phyloP scores from a whole-genome alignment of 2,329 filamentous ascomycete genomes.

The Clonostachys byssicola region DNA sequence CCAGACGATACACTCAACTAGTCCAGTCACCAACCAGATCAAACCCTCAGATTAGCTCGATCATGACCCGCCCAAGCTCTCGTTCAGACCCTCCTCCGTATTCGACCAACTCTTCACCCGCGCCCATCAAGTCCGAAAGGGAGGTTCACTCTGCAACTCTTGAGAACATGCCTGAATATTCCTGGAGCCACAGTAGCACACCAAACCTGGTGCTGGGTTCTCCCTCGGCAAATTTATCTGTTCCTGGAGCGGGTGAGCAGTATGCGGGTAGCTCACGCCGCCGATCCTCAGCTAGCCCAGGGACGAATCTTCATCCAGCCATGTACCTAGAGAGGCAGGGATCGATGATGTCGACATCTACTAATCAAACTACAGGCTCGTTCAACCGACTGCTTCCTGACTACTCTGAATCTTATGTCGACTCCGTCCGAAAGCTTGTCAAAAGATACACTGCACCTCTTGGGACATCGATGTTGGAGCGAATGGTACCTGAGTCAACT shows the following conservation, averaged over 20 bases:
- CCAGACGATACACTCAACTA: slow-evolving; percentile 40
- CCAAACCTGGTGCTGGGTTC: background rate
- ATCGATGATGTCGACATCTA: slow-evolving; percentile 25
- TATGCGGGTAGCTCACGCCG: background rate
- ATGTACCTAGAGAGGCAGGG: background rate
- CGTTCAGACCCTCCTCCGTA: slow-evolving; percentile 3
- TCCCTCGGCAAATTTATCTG: no score
- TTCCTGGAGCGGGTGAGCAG: background rate
- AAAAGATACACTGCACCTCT: slow-evolving; percentile 26
- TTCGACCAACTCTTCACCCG: background rate
- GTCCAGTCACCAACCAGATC: slow-evolving; percentile 29
- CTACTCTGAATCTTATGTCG: slow-evolving; percentile 24
- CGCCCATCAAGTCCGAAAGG: slow-evolving; percentile 2
- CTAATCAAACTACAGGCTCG: slow-evolving; percentile 28
- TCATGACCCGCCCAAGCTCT: slow-evolving; percentile 1
- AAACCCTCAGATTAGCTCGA: background rate
- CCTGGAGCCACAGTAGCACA: background rate
- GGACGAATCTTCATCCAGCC: background rate
- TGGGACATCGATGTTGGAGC: slow-evolving; percentile 1
- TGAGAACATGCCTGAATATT: background rate
- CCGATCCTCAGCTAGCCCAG: background rate
- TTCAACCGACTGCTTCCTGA: slow-evolving; percentile 23
- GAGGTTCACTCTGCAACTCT: slow-evolving; percentile 3
- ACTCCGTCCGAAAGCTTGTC: slow-evolving; percentile 29
- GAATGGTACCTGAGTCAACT: background rate